Evolutionary conservation across 768 basidiomycete genomes (phyloP).

Genomic region (Mycena epipterygia): DNA sequence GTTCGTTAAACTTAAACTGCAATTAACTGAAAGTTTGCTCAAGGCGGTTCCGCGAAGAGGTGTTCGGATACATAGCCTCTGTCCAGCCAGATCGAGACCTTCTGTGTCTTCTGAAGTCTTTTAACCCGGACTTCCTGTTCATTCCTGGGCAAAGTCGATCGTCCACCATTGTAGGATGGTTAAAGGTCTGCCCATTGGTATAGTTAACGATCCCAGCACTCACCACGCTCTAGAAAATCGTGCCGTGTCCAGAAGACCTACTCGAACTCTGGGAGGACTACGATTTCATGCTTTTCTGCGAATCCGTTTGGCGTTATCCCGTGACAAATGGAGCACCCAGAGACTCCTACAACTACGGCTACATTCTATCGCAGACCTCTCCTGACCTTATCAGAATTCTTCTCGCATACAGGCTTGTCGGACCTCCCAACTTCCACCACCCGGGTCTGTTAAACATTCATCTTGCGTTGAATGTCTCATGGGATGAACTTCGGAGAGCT

Average conservation of each 20-base stretch:
- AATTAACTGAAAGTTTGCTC: too few species aligned
- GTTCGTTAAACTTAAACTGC: too few species aligned
- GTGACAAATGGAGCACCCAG: neutral
- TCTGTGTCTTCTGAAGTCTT: too few species aligned
- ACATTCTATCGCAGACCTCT: neutral
- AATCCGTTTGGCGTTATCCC: neutral
- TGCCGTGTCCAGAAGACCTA: neutral
- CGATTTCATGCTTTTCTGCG: neutral
- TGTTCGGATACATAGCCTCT: too few species aligned
- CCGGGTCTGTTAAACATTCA: too few species aligned
- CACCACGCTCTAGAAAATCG: neutral
- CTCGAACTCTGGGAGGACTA: neutral
- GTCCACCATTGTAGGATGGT: neutral
- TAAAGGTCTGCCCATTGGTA: neutral
- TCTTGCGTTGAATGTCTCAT: too few species aligned
- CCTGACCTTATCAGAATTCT: neutral
- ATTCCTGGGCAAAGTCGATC: too few species aligned
- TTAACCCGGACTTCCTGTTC: too few species aligned
- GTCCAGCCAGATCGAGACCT: too few species aligned
- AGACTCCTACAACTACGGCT: neutral
- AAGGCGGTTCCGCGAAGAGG: too few species aligned
- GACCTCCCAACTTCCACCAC: too few species aligned
- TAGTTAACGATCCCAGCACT: neutral
- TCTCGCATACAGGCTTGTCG: neutral
- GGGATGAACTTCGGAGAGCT: too few species aligned